phyloP scores from a whole-genome alignment of 306 rosid species.

The Trichosanthes cucumerina region DNA sequence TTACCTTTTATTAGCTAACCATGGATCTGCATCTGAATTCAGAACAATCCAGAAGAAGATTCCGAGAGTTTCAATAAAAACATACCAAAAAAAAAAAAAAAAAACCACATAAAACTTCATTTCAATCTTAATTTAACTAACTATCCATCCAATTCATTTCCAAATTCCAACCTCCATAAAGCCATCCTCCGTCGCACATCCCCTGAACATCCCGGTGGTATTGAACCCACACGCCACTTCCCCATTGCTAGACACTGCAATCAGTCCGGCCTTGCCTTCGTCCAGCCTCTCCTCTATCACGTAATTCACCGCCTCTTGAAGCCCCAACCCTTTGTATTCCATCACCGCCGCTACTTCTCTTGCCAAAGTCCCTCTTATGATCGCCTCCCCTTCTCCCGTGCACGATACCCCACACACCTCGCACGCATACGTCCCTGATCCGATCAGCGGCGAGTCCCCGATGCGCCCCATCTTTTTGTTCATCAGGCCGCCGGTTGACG shows the following conservation, averaged over 20 bases:
- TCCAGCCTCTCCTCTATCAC: slow-evolving; percentile 70
- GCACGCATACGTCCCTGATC: slow-evolving; percentile 88
- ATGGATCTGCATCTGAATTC: background rate
- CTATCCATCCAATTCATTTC: slow-evolving; percentile 1
- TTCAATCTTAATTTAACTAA: background rate
- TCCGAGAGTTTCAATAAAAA: background rate
- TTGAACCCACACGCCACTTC: slow-evolving; percentile 85
- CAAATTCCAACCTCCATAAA: slow-evolving; percentile 90
- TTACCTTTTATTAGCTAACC: background rate
- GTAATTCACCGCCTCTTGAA: slow-evolving; percentile 66
- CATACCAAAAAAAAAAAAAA: background rate
- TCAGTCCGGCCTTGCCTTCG: slow-evolving; percentile 75
- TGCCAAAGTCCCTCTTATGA: slow-evolving; percentile 83
- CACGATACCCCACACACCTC: slow-evolving; percentile 78
- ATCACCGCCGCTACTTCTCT: slow-evolving; percentile 90
- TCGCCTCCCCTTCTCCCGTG: slow-evolving; percentile 92
- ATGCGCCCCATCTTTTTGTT: slow-evolving; percentile 76
- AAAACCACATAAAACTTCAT: background rate
- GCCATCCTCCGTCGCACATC: slow-evolving; percentile 65
- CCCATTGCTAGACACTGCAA: slow-evolving; percentile 64
- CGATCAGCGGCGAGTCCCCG: slow-evolving; percentile 84
- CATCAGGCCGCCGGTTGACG: slow-evolving; percentile 86
- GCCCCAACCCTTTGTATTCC: slow-evolving; percentile 82
- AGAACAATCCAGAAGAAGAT: background rate
- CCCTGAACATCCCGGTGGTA: slow-evolving; percentile 83